Percentiles rank a stretch among this genome's conserved stretches.
Conservation (phyloP, 1,284 basidiomycete species). For the Vanrija sp. region DNA sequence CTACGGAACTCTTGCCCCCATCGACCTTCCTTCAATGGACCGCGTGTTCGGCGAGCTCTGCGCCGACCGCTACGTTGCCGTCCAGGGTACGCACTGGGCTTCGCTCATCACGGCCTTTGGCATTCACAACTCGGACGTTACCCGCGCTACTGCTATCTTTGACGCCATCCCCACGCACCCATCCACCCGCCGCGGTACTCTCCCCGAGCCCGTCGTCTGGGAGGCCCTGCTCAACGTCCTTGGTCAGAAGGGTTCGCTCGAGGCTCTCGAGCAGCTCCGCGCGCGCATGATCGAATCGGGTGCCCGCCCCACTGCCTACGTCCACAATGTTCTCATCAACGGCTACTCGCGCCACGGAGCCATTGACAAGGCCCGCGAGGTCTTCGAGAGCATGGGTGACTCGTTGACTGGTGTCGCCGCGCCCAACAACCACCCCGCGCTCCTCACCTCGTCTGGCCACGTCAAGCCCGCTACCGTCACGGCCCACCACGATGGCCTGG, state of each 20-base stretch:
- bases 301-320: conserved; percentile 90
- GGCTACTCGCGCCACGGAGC: conserved; percentile 73
- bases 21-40: conserved; percentile 73
- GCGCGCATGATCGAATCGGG: conserved; percentile 61
- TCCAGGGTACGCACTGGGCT: conserved; percentile 87
- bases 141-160: conserved; percentile 72
- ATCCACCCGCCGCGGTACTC: conserved; percentile 25
- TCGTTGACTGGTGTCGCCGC: conserved; percentile 75
- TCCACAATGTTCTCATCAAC: conserved; percentile 88
- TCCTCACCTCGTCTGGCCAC: conserved; percentile 49
- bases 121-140: conserved; percentile 70
- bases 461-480: conserved; percentile 51
- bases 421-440: conserved; percentile 76
- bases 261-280: conserved; percentile 70
- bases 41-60: conserved; percentile 63
- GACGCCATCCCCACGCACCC: conserved; percentile 64
- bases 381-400: conserved; percentile 87
- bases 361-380: conserved; percentile 63
- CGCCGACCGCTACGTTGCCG: conserved; percentile 54
- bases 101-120: conserved; percentile 89
- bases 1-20: conserved; percentile 80
- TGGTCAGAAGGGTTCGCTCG: conserved; percentile 70
- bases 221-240: conserved; percentile 88
- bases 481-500: conserved; percentile 44
- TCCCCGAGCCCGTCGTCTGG: conserved; percentile 81